Conservation (phyloP, 2,329 filamentous ascomycete species). For the Claviceps maximensis region DNA sequence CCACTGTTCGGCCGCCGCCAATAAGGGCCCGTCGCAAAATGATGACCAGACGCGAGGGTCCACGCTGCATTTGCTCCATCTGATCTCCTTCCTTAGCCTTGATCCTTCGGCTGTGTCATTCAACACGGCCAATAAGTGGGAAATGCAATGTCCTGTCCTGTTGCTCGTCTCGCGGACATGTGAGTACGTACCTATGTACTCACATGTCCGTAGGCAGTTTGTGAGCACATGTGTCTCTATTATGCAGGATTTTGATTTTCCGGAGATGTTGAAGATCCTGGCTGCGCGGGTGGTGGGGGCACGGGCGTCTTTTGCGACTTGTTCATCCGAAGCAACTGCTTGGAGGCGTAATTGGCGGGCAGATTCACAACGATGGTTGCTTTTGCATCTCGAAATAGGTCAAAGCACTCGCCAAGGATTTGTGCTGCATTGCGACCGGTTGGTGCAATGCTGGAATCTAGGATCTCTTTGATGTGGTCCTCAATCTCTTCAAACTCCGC, state of each 20-base stretch:
- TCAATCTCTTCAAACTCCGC: conserved; percentile 36
- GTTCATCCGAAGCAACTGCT: conserved; percentile 7
- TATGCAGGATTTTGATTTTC: background rate
- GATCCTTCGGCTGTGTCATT: background rate
- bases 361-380: conserved; percentile 34
- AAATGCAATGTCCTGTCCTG: background rate
- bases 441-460: conserved; percentile 33
- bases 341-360: conserved; percentile 27
- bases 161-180: background rate
- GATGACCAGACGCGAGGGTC: background rate
- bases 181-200: too few relatives aligned
- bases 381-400: conserved; percentile 31
- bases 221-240: background rate
- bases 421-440: conserved; percentile 30
- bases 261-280: background rate
- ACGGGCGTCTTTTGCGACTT: background rate
- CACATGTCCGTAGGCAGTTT: too few relatives aligned
- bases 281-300: background rate
- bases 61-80: background rate
- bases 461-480: conserved; percentile 35
- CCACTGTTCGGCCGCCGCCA: background rate
- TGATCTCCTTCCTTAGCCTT: background rate
- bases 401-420: conserved; percentile 33
- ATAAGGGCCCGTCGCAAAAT: background rate
- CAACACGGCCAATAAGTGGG: background rate